Percentiles rank a stretch among this genome's conserved stretches.
Conservation (phyloP, 1,284 basidiomycete species). For the Leccinum pallidistipes region DNA sequence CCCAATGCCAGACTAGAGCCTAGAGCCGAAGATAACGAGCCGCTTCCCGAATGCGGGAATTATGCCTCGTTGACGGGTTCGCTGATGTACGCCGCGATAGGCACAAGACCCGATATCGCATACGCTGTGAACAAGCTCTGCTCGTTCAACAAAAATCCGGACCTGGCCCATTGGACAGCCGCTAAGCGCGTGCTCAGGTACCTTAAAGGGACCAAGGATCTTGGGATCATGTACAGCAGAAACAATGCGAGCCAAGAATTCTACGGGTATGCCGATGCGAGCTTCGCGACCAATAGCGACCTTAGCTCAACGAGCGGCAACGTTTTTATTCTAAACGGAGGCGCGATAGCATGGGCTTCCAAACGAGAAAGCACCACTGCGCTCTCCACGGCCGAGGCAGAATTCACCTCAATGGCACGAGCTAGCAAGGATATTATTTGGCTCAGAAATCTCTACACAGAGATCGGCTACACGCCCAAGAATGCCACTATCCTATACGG, state of each 20-base stretch:
- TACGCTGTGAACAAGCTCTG: no score
- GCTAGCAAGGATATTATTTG: neutral
- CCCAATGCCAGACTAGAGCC: neutral
- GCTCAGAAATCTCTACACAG: neutral
- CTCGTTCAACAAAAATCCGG: no score
- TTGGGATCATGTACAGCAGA: no score
- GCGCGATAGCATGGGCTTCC: neutral
- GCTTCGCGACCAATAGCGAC: no score
- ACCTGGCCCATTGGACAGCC: no score
- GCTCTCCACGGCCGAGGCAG: neutral
- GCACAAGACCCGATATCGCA: no score
- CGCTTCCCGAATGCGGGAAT: neutral
- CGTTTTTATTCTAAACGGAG: neutral
- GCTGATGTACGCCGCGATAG: neutral
- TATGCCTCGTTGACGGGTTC: neutral
- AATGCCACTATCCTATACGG: neutral
- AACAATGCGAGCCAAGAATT: no score
- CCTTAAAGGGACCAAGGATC: no score
- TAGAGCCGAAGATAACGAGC: neutral
- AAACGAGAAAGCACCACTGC: neutral
- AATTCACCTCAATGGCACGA: neutral
- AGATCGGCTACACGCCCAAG: neutral
- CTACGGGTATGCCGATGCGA: no score
- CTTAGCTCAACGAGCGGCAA: neutral
- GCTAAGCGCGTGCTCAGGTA: no score